phyloP scores from a whole-genome alignment of 768 basidiomycete genomes.

The Hypholoma fasciculare region DNA sequence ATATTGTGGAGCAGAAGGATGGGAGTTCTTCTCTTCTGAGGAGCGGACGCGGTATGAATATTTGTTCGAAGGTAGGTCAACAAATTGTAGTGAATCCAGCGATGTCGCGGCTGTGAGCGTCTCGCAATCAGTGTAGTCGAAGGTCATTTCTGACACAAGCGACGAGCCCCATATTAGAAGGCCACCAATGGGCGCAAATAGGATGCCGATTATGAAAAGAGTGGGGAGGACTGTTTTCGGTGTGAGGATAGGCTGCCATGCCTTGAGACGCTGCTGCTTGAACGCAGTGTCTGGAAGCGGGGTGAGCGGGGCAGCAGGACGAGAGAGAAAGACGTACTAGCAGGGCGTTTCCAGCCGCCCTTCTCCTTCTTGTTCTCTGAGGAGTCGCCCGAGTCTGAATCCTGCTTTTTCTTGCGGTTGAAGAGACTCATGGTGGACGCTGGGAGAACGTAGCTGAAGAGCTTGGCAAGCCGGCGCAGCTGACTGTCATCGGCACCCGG shows the following conservation, averaged over 20 bases:
- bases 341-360: slow-evolving; percentile 81
- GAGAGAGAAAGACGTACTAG: slow-evolving; percentile 48
- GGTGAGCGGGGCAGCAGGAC: slow-evolving; percentile 16
- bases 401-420: slow-evolving; percentile 49
- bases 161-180: slow-evolving; percentile 86
- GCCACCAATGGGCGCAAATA: slow-evolving; percentile 96
- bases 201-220: slow-evolving; percentile 89
- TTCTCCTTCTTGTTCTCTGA: slow-evolving; percentile 76
- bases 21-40: slow-evolving; percentile 51
- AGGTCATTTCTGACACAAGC: slow-evolving; percentile 88
- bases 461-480: slow-evolving; percentile 9
- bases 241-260: slow-evolving; percentile 99
- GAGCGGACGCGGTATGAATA: slow-evolving; percentile 67
- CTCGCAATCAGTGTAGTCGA: slow-evolving; percentile 96
- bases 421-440: slow-evolving; percentile 52
- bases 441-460: slow-evolving; percentile 7
- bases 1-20: slow-evolving; percentile 64
- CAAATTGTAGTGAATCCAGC: slow-evolving; percentile 37
- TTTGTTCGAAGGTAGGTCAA: slow-evolving; percentile 61
- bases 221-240: slow-evolving; percentile 98
- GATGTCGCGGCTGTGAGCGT: slow-evolving; percentile 47
- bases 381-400: slow-evolving; percentile 40
- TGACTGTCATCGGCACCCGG: slow-evolving; percentile 16
- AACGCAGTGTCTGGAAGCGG: slow-evolving; percentile 83
- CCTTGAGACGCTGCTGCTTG: slow-evolving; percentile 99